These are phyloP conservation scores for Davidsoniella australis DNA, from an alignment of 2,329 filamentous ascomycete species.

Conservation along the genomic window DNA sequence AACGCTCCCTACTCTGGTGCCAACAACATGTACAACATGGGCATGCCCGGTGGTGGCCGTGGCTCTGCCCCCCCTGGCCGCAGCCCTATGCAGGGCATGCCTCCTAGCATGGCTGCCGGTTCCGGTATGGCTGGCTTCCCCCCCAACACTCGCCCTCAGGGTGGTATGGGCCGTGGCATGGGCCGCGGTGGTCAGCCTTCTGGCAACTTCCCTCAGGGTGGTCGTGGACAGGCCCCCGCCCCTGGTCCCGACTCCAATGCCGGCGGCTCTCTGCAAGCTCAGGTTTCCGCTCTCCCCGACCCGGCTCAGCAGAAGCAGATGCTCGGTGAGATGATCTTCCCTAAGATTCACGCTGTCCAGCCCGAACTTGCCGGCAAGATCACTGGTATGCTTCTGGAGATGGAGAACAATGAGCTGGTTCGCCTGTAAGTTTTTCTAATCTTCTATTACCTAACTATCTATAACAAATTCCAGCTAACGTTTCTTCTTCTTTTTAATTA, in stretches of 20 bases:
- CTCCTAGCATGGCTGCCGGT: slow-evolving; percentile 40
- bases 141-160: slow-evolving; percentile 36
- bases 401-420: slow-evolving; percentile 91
- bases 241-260: slow-evolving; percentile 4
- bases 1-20: slow-evolving; percentile 61
- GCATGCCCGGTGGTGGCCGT: slow-evolving; percentile 52
- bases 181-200: slow-evolving; percentile 23
- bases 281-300: slow-evolving; percentile 36
- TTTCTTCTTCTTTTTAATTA: slow-evolving; percentile 22
- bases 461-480: no score
- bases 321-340: slow-evolving; percentile 92
- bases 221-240: slow-evolving; percentile 23
- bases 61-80: slow-evolving; percentile 48
- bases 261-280: slow-evolving; percentile 31
- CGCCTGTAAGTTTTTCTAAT: slow-evolving; percentile 58
- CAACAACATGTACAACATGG: slow-evolving; percentile 66
- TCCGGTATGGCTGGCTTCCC: slow-evolving; percentile 40
- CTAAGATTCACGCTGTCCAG: slow-evolving; percentile 92
- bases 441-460: not conserved
- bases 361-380: slow-evolving; percentile 96
- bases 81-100: slow-evolving; percentile 60
- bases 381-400: slow-evolving; percentile 98
- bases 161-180: slow-evolving; percentile 30
- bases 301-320: slow-evolving; percentile 93
- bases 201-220: slow-evolving; percentile 30